Base-by-base conservation (phyloP, 176 grass and related monocot genomes). In the Musa troglodytarum region DNA sequence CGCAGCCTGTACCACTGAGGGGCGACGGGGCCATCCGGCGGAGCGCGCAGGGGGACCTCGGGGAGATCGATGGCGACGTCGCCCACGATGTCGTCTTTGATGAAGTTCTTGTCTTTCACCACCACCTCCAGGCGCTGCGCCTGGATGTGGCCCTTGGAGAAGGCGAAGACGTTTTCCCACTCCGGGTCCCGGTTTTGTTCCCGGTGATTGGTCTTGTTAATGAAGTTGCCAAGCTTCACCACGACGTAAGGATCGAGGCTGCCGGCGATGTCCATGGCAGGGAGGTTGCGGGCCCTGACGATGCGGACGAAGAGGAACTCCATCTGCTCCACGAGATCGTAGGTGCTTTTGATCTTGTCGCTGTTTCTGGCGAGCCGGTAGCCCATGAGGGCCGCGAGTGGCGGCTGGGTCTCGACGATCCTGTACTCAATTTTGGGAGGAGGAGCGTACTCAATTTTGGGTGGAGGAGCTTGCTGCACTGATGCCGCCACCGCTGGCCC, bases 261-360 rank as follows among this genome's bases (percentile, higher is more conserved):
- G 28, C 78, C 68, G 55, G n/a, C 49, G 26, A 80, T 52, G 43
- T 72, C 69, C 69, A 57, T 20, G 43, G 43, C 8, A n/a, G 78
- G 58, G 34, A 80, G 68, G 3, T 73, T 13, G 8, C 78, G 69
- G 8, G 78, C 78, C 21, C 62, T 61, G 69, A 80, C 69, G 55
- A 80, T 26, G 56, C 10, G 21, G n/a, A 80, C 78, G 69, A 53
- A 80, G 49, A 80, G 78, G 78, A 63, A 80, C 1, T 73, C 49
- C 50, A 64, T 80, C 78, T 73, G 78, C 57, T 80, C 78, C 11
- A 80, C 78, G 56, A 80, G 78, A 57, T 80, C 78, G 58, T 73
- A 80, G n/a, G 78, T 64, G 28, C 13, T 53, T 8, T 58, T 12
- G 69, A 80, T 73, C 78, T 73, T 80, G 43, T 73, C 21, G 14